Evolutionary conservation across 2,329 filamentous ascomycete species (phyloP).

Genomic region (Microcyclosporella mali): DNA sequence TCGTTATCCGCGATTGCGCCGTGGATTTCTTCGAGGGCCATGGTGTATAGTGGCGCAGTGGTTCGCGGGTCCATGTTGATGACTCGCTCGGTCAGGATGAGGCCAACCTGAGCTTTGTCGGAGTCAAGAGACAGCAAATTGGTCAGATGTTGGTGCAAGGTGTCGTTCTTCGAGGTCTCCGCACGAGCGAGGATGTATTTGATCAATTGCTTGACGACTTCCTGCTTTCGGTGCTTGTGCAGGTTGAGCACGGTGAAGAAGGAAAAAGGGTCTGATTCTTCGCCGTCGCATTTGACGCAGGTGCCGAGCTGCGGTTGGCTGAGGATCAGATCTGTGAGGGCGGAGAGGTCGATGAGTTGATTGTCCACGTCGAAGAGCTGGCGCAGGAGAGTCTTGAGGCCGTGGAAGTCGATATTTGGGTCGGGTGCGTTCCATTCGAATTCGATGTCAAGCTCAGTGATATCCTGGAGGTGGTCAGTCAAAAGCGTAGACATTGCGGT

Average conservation of each 20-base stretch:
- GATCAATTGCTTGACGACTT: conserved; percentile 63
- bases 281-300: conserved; percentile 94
- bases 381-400: conserved; percentile 79
- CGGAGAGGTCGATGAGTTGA: conserved; percentile 78
- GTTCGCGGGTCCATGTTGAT: conserved; percentile 97
- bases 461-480: conserved; percentile 54
- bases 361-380: conserved; percentile 90
- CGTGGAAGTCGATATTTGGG: conserved; percentile 85
- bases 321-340: conserved; percentile 77
- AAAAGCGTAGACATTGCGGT: neutral
- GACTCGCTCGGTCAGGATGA: conserved; percentile 85
- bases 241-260: conserved; percentile 85
- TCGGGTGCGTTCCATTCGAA: conserved; percentile 99
- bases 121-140: conserved; percentile 32
- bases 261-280: conserved; percentile 85
- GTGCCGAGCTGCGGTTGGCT: conserved; percentile 83
- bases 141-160: conserved; percentile 31
- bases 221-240: conserved; percentile 66
- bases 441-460: conserved; percentile 87
- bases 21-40: conserved; percentile 86
- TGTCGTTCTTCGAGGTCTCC: conserved; percentile 39
- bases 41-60: conserved; percentile 86
- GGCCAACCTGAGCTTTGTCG: conserved; percentile 56
- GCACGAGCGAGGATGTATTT: conserved; percentile 61
- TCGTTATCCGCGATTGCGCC: conserved; percentile 85